A percentile compares a stretch with the other conserved stretches of the same genome.
These are phyloP conservation scores for Mycena alexandri DNA, from an alignment of 768 basidiomycete genomes.

Conservation along the genomic window DNA sequence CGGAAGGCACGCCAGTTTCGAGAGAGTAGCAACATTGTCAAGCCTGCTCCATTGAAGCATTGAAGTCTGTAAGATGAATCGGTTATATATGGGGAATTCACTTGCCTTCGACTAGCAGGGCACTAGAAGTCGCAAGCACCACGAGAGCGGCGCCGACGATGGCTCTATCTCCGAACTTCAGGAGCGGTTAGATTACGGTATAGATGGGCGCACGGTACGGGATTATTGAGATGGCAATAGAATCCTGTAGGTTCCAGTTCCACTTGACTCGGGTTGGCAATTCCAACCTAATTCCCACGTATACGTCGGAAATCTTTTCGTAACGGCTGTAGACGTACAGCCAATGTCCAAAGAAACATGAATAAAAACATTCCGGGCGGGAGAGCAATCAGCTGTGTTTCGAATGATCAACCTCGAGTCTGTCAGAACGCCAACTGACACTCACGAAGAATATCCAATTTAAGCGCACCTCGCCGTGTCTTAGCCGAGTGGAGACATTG, in stretches of 20 bases:
- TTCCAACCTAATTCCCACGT: slow-evolving; percentile 7
- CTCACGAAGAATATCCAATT: slow-evolving; percentile 11
- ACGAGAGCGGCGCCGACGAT: slow-evolving; percentile 15
- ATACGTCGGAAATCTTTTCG: too few species aligned
- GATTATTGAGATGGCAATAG: slow-evolving; percentile 16
- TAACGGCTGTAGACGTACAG: not conserved
- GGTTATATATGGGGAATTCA: not conserved
- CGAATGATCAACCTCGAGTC: not conserved
- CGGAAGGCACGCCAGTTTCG: slow-evolving; percentile 32
- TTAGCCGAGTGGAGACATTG: slow-evolving; percentile 23
- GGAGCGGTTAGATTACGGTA: too few species aligned
- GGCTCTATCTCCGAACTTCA: not conserved
- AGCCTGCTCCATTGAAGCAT: too few species aligned
- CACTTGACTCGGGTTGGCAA: slow-evolving; percentile 9
- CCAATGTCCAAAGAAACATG: slow-evolving; percentile 19
- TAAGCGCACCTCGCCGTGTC: slow-evolving; percentile 3
- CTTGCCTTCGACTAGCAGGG: slow-evolving; percentile 19
- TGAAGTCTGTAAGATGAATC: too few species aligned
- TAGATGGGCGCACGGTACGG: not conserved
- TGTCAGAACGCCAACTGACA: not conserved
- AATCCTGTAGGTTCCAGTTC: slow-evolving; percentile 25
- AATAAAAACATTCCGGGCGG: slow-evolving; percentile 17
- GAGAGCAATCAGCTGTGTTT: slow-evolving; percentile 5
- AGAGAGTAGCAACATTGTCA: slow-evolving; percentile 13
- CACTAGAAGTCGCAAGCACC: not conserved